phyloP scores from a whole-genome alignment of 768 basidiomycete genomes.

The Tulasnella sp. region DNA sequence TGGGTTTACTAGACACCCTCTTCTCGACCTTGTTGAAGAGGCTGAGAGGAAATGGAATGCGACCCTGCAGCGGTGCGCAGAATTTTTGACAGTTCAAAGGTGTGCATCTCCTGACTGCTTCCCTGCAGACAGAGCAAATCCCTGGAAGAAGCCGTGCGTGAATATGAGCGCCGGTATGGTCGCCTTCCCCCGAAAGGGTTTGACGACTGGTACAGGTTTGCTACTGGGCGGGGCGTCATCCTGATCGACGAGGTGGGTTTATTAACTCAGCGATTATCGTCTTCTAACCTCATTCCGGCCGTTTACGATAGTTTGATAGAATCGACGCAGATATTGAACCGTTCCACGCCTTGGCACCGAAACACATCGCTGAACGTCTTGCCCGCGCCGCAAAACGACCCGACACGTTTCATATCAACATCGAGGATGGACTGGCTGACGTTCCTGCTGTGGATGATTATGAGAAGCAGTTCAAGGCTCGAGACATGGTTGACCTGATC shows the following conservation, averaged over 20 bases:
- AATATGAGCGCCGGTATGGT: slow-evolving; percentile 34
- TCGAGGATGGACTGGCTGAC: not conserved
- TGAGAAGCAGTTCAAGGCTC: not conserved
- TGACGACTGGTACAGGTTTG: slow-evolving; percentile 36
- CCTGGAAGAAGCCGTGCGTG: slow-evolving; percentile 34
- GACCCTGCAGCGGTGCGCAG: not conserved
- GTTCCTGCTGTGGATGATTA: not conserved
- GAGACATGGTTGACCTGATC: not conserved
- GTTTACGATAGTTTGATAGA: slow-evolving; percentile 37
- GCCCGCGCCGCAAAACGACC: not conserved
- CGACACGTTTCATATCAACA: slow-evolving; percentile 14
- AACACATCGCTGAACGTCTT: not conserved
- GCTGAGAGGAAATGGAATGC: slow-evolving; percentile 28
- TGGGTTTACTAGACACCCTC: slow-evolving; percentile 34
- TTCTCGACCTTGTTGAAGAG: slow-evolving; percentile 37
- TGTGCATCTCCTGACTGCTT: slow-evolving; percentile 33
- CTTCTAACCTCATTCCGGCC: not conserved
- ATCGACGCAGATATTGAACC: slow-evolving; percentile 40
- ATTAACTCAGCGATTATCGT: not conserved
- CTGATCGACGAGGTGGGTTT: slow-evolving; percentile 15
- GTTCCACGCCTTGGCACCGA: slow-evolving; percentile 38
- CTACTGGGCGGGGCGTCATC: not conserved
- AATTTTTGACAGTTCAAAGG: not conserved
- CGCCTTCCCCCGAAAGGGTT: slow-evolving; percentile 39
- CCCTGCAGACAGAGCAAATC: slow-evolving; percentile 33